A percentile compares a stretch with the other conserved stretches of the same genome.
Conservation (phyloP, 768 basidiomycete species). For the Russula sp. region DNA sequence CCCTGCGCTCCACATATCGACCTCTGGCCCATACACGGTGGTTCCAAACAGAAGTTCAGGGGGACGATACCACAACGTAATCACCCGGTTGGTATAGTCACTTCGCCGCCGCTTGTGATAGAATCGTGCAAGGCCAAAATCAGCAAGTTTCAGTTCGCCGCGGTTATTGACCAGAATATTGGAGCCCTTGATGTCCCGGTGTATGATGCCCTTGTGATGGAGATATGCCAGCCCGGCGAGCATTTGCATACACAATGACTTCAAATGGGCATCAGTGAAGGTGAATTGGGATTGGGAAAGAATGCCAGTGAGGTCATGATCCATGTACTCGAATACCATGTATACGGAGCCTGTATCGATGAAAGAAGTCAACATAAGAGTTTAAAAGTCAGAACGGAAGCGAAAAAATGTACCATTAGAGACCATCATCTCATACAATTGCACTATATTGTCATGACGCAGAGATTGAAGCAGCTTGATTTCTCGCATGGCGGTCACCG, state of each 20-base stretch:
- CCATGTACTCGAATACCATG: constrained; percentile 99
- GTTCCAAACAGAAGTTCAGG: constrained; percentile 94
- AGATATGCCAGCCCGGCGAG: constrained; percentile 90
- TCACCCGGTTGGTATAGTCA: constrained; percentile 99
- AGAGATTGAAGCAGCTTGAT: constrained; percentile 95
- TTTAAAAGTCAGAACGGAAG: constrained; percentile 1
- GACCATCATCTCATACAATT: constrained; percentile 97
- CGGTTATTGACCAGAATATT: constrained; percentile 91
- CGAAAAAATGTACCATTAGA: constrained; percentile 66
- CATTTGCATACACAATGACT: constrained; percentile 96
- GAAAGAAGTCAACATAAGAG: constrained; percentile 7
- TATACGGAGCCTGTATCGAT: constrained; percentile 72
- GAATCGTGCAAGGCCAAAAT: constrained; percentile 95
- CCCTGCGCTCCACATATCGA: constrained; percentile 99
- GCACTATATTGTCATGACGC: constrained; percentile 83
- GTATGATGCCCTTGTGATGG: constrained; percentile 93
- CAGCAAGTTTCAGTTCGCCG: constrained; percentile 92
- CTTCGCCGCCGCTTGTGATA: constrained; percentile 85
- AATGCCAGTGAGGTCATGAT: constrained; percentile 94
- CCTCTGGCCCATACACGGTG: constrained; percentile 93
- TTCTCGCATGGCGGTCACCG: constrained; percentile 97
- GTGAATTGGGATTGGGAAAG: constrained; percentile 84
- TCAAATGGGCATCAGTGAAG: constrained; percentile 84
- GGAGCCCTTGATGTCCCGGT: constrained; percentile 98
- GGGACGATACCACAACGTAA: constrained; percentile 97